phyloP scores from a whole-genome alignment of 73 alveolate genomes.

The Stentor coeruleus region DNA sequence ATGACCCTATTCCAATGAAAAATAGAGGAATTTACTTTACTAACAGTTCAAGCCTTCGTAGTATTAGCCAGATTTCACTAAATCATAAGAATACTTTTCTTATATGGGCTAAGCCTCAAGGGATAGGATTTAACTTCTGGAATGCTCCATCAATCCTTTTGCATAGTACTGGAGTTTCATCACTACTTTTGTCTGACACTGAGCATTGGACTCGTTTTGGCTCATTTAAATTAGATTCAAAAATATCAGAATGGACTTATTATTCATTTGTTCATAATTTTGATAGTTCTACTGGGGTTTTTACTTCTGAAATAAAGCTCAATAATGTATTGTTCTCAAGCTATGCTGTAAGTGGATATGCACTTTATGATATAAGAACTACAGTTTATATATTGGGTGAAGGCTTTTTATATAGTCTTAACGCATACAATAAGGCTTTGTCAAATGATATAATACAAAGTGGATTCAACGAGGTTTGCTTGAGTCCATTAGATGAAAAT shows the following conservation, averaged over 20 bases:
- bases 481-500: too few relatives aligned
- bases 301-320: neutral
- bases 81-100: neutral
- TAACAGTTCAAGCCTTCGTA: neutral
- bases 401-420: neutral
- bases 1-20: constrained; percentile 12
- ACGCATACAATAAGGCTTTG: neutral
- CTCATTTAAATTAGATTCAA: neutral
- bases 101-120: neutral
- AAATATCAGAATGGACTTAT: neutral
- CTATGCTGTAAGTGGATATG: neutral
- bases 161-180: neutral
- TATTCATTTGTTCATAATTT: neutral
- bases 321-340: neutral
- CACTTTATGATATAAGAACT: neutral
- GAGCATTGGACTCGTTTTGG: neutral
- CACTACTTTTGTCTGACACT: neutral
- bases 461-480: too few relatives aligned
- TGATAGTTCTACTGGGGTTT: neutral
- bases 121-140: neutral
- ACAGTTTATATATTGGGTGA: neutral
- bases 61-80: neutral
- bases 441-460: neutral
- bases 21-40: constrained; percentile 7
- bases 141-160: neutral